Evolutionary conservation across 768 basidiomycete genomes (phyloP).

Genomic region (Leccinum barrowsii): DNA sequence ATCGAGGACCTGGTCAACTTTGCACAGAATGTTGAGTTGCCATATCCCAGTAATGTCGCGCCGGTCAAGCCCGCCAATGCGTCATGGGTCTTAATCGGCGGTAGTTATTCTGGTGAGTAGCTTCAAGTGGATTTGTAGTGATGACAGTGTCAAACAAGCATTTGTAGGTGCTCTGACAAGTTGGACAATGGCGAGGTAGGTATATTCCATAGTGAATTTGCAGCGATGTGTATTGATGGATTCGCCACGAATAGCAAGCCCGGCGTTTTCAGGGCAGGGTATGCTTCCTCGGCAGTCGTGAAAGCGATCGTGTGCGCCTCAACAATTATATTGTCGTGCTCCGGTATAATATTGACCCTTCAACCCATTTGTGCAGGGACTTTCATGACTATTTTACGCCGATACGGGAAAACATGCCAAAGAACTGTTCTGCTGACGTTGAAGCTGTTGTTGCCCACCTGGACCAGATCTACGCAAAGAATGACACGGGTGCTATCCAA

Average conservation of each 20-base stretch:
- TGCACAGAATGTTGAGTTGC: constrained; percentile 58
- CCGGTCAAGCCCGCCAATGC: constrained; percentile 45
- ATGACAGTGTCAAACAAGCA: background rate
- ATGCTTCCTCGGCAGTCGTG: constrained; percentile 46
- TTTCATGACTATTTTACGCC: constrained; percentile 61
- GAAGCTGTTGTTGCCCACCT: constrained; percentile 59
- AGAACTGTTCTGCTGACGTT: constrained; percentile 72
- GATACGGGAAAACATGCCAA: constrained; percentile 61
- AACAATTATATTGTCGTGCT: background rate
- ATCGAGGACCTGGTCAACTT: constrained; percentile 73
- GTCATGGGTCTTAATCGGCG: constrained; percentile 42
- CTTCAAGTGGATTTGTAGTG: background rate
- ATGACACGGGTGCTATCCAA: constrained; percentile 46
- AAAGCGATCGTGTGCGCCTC: constrained; percentile 39
- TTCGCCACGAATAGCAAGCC: constrained; percentile 32
- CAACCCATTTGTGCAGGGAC: constrained; percentile 13
- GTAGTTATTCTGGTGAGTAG: constrained; percentile 37
- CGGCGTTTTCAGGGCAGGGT: constrained; percentile 39
- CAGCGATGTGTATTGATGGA: background rate
- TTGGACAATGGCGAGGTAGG: constrained; percentile 68
- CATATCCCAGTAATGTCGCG: constrained; percentile 62
- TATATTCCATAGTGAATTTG: background rate
- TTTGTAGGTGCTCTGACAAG: constrained; percentile 43
- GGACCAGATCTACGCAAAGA: constrained; percentile 50
- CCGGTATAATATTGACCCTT: background rate